phyloP scores from a whole-genome alignment of 2,329 filamentous ascomycete genomes.

The Penicillium sp. region DNA sequence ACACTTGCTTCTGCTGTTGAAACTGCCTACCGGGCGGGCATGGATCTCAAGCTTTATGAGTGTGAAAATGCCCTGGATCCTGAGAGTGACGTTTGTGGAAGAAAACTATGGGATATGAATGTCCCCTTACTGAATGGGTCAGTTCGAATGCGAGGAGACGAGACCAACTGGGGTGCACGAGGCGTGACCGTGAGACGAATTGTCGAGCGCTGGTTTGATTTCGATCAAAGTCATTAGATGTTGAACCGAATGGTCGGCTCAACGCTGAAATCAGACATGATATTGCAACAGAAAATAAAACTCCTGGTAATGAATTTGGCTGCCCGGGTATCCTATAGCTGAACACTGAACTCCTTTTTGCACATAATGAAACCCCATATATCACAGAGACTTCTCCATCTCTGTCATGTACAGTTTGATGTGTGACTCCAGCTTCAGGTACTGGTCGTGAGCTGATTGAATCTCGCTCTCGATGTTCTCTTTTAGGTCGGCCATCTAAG shows the following conservation, averaged over 20 bases:
- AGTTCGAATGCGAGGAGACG: slow-evolving; percentile 51
- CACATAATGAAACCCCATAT: slow-evolving; percentile 29
- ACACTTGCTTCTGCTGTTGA: slow-evolving; percentile 46
- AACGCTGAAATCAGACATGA: slow-evolving; percentile 8
- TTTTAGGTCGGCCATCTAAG: slow-evolving; percentile 92
- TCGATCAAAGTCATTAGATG: slow-evolving; percentile 39
- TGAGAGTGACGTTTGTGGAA: slow-evolving; percentile 31
- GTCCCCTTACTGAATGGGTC: slow-evolving; percentile 66
- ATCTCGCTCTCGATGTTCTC: slow-evolving; percentile 97
- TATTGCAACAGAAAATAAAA: slow-evolving; percentile 25
- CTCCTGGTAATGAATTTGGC: slow-evolving; percentile 29
- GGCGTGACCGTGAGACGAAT: slow-evolving; percentile 61
- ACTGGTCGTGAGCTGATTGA: slow-evolving; percentile 86
- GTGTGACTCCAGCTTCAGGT: slow-evolving; percentile 95
- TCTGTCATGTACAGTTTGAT: slow-evolving; percentile 98
- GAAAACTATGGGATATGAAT: slow-evolving; percentile 50
- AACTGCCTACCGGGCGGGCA: slow-evolving; percentile 30
- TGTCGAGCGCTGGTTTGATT: slow-evolving; percentile 67
- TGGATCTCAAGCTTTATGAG: slow-evolving; percentile 45
- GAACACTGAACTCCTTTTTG: slow-evolving; percentile 39
- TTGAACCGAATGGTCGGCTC: slow-evolving; percentile 11
- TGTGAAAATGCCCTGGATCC: slow-evolving; percentile 36
- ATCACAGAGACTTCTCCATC: slow-evolving; percentile 84
- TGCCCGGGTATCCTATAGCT: slow-evolving; percentile 44
- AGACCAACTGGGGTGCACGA: slow-evolving; percentile 58